Base-by-base conservation (phyloP, 208 protist species). In the Trypanosoma scelopori region DNA sequence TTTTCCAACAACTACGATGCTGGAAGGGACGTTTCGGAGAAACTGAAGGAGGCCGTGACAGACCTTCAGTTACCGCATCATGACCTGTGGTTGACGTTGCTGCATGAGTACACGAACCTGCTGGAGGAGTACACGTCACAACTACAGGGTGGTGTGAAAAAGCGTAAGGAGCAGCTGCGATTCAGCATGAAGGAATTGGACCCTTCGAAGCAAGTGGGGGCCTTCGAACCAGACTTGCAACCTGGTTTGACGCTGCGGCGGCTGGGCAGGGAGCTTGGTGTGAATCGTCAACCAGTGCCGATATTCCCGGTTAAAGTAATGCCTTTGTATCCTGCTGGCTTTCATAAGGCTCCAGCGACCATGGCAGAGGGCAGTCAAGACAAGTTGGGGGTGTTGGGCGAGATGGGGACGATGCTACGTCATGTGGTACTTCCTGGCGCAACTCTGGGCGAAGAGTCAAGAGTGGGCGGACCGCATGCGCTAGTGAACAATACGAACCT, bases 291-390 rank as follows among this genome's bases (percentile, higher is more conserved):
- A 42, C 71, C 65, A 4, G 16, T 69, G 32, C 69, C 67, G 18
- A 76, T 93, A 27, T 93, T 82, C 67, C 87, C 87, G 12, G 84
- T 91, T 16, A 84, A 89, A 60, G 84, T 93, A 57, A 39, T 85
- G 43, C 87, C 87, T 5, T 72, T 93, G 25, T 93, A 74, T 67
- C 87, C 87, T 5, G 78, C 71, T 41, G 79, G 69, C 15, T 87
- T 84, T 58, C 47, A 77, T 23, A 32, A 37, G 41, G 76, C 72
- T 4, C 79, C 69, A 16, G 59, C 60, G 42, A 75, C 57, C 20
- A 76, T 42, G 56, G 22, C 12, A 56, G 65, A 53, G 30, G 61
- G 61, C 48, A 69, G 65, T 51, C 7, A n/a, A 15, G 62, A 47
- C 3, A 55, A 55, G 0, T 56, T 57, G 46, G 61, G 81, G 1